Conservation (phyloP, 495 filamentous ascomycete species). For the Penicillium maclennaniae region DNA sequence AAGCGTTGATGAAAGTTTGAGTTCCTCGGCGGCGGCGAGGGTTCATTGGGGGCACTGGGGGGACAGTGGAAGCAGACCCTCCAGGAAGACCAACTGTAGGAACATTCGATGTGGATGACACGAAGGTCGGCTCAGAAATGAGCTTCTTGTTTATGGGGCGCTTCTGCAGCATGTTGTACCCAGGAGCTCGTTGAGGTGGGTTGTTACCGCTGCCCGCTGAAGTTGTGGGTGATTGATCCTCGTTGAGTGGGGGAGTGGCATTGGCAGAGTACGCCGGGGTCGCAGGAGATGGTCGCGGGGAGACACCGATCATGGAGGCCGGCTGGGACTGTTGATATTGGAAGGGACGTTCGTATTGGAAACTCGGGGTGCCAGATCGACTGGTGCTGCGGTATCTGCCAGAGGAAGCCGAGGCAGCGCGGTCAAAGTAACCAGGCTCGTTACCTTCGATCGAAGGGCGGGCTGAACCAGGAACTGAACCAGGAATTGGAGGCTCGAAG, state of each 20-base stretch:
- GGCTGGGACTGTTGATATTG: constrained; percentile 32
- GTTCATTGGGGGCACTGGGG: constrained; percentile 68
- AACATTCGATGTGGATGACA: constrained; percentile 73
- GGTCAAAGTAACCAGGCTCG: constrained; percentile 33
- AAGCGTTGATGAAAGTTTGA: constrained; percentile 49
- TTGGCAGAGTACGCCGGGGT: constrained; percentile 50
- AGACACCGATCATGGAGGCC: constrained; percentile 40
- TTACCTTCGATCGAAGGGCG: constrained; percentile 39
- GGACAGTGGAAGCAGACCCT: constrained; percentile 27
- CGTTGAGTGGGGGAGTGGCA: constrained; percentile 52
- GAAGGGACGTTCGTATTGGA: constrained; percentile 42
- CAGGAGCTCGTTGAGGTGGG: constrained; percentile 29
- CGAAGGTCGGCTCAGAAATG: constrained; percentile 80
- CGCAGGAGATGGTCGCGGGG: constrained; percentile 51
- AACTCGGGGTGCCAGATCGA: constrained; percentile 37
- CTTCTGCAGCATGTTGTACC: constrained; percentile 46
- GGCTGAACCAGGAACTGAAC: constrained; percentile 31
- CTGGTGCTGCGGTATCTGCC: constrained; percentile 48
- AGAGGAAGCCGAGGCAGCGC: constrained; percentile 39
- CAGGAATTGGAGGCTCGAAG: constrained; percentile 24
- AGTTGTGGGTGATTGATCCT: constrained; percentile 26
- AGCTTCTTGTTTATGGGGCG: constrained; percentile 66
- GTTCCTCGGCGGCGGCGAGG: constrained; percentile 60
- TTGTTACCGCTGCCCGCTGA: constrained; percentile 16
- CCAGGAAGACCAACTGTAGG: constrained; percentile 60